Evolutionary conservation across 192 early-diverging fungal species (phyloP).

Genomic region (Coemansia sp.): DNA sequence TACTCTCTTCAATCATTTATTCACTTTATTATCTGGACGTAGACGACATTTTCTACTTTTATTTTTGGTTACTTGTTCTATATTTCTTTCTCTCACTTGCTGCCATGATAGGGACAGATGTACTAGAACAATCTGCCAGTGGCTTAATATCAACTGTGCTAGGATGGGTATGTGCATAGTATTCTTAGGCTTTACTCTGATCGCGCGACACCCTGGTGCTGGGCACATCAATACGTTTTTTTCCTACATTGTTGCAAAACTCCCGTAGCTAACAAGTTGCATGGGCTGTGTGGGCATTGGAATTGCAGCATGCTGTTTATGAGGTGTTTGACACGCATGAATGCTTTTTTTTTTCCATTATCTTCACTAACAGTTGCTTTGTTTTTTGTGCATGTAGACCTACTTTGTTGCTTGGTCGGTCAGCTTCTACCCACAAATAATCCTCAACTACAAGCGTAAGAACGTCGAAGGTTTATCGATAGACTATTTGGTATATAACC

Average conservation of each 20-base stretch:
- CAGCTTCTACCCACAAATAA: conserved; percentile 83
- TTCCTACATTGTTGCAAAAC: too few species aligned
- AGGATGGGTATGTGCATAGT: conserved; percentile 29
- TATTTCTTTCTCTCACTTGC: too few species aligned
- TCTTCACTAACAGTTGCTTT: not conserved
- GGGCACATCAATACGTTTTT: too few species aligned
- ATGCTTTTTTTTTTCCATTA: not conserved
- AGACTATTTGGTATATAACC: conserved; percentile 87
- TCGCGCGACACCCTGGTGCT: too few species aligned
- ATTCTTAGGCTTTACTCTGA: too few species aligned
- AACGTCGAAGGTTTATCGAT: conserved; percentile 85
- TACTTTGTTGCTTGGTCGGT: conserved; percentile 88
- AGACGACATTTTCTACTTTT: too few species aligned
- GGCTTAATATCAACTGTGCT: conserved; percentile 26
- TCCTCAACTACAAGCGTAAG: conserved; percentile 75
- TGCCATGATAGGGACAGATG: not conserved
- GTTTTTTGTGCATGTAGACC: conserved; percentile 42
- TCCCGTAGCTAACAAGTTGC: too few species aligned
- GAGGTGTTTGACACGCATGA: not conserved
- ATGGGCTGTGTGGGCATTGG: too few species aligned
- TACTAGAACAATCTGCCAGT: conserved; percentile 13
- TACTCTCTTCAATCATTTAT: too few species aligned
- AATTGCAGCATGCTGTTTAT: too few species aligned
- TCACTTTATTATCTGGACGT: too few species aligned
- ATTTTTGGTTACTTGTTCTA: too few species aligned